Conservation (phyloP, 176 grass and related monocot genomes). For the Rhipidocladum racemiflorum region DNA sequence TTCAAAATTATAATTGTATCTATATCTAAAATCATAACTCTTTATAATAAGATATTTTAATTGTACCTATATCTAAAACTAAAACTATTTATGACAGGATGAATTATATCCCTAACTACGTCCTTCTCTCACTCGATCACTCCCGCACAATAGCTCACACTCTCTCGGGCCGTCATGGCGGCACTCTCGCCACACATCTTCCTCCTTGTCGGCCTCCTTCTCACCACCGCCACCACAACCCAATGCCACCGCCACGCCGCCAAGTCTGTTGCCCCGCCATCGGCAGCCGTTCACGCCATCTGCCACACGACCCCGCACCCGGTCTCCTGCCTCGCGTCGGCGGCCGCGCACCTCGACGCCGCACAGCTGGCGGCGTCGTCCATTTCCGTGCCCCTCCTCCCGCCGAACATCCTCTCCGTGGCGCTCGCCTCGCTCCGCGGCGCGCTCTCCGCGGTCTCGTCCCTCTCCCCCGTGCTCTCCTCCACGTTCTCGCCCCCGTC, state of each 20-base stretch:
- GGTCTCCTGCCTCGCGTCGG: conserved; percentile 38
- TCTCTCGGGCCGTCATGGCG: conserved; percentile 25
- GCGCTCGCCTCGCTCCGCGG: conserved; percentile 45
- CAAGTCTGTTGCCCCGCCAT: not conserved
- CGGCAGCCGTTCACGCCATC: conserved; percentile 11
- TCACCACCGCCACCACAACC: not conserved
- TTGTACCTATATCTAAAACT: no score
- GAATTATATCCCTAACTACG: no score
- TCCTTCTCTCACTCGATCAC: not conserved
- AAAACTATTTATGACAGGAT: no score
- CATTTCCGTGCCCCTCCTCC: conserved; percentile 32
- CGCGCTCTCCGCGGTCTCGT: conserved; percentile 33
- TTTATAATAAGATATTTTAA: no score
- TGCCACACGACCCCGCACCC: conserved; percentile 60
- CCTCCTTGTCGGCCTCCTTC: conserved; percentile 4
- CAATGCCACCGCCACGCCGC: conserved; percentile 21
- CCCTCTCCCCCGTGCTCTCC: conserved; percentile 42
- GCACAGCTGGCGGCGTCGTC: not conserved
- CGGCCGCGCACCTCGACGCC: conserved; percentile 23
- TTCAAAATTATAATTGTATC: no score
- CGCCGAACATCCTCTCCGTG: conserved; percentile 39
- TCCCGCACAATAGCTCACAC: not conserved
- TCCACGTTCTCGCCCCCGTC: conserved; percentile 19
- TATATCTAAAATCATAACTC: no score
- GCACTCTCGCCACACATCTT: conserved; percentile 21